Percentiles rank a stretch among this genome's conserved stretches.
These are phyloP conservation scores for Aspergillus bertholletiae DNA, from an alignment of 495 filamentous ascomycete genomes.

Conservation along the genomic window DNA sequence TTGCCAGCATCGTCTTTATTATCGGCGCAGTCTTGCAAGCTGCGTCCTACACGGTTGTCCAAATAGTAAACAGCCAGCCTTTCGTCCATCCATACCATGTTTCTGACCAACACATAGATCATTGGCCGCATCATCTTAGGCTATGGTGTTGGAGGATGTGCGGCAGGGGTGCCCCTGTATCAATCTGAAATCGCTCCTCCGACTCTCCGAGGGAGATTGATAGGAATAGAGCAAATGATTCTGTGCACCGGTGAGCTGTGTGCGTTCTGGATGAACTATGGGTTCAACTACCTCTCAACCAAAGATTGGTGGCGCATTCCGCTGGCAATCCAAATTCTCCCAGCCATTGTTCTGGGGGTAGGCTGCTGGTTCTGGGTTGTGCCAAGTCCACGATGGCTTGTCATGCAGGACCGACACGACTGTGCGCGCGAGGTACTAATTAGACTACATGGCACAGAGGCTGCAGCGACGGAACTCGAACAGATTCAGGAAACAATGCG, in stretches of 20 bases:
- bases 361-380: constrained; percentile 70
- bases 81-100: background rate
- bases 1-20: constrained; percentile 65
- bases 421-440: constrained; percentile 66
- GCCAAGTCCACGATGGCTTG: constrained; percentile 72
- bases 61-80: constrained; percentile 38
- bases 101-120: constrained; percentile 16
- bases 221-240: constrained; percentile 68
- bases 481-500: constrained; percentile 73
- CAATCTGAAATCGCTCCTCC: constrained; percentile 54
- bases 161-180: constrained; percentile 67
- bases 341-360: constrained; percentile 53
- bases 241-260: constrained; percentile 75
- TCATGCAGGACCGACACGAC: constrained; percentile 63
- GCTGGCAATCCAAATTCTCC: constrained; percentile 57
- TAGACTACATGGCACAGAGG: constrained; percentile 50
- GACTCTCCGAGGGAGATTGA: constrained; percentile 61
- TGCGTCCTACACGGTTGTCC: constrained; percentile 48
- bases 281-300: constrained; percentile 36
- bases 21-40: constrained; percentile 68
- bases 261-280: constrained; percentile 74
- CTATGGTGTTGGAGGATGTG: constrained; percentile 66
- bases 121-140: constrained; percentile 53
- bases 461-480: constrained; percentile 67
- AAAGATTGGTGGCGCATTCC: constrained; percentile 66